Evolutionary conservation across 805 yeast species (phyloP), one percentile per base, ranked within the genome.

Genomic region (Candida ortonii): DNA sequence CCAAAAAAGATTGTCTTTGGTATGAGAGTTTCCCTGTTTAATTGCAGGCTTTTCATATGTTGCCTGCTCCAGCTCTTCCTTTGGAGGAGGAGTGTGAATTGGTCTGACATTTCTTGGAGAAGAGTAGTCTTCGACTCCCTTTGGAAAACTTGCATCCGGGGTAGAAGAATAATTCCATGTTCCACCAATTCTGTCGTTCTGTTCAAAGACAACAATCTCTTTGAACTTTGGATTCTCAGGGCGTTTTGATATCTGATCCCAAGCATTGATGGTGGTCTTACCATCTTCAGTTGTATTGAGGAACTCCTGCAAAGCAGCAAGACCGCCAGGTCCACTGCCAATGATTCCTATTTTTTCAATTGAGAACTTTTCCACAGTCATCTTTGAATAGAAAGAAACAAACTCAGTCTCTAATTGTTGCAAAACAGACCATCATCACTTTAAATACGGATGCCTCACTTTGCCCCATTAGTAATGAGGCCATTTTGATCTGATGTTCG

Each of bases 181-280:
- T 4, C 70, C 71, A 7, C 70, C 71, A 16, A 62, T 50, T 14
- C 46, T 43, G 6, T 42, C 43, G 23, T 61, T 57, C 38, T 62
- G 65, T 46, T 65, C 70, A 46, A 63, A 65, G 3, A 55, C 64
- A 6, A 59, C 65, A 10, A 64, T 43, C 26, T 54, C 45, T 10
- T 46, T 36, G 35, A 65, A 65, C 10, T 52, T 49, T 1, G 57
- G 54, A 21, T 57, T 36, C 9, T 34, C 34, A 5, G 41, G 41
- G 13, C 25, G 20, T 11, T 34, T 30, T 8, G 20, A 28, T 13
- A 22, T 16, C 4, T 22, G 25, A 3, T 20, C 34, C 11, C 28
- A 25, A 4, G 17, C 10, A 15, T 23, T 29, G 10, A 47, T 44
- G 2, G 59, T 51, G 3, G 62, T 52, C 2, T n/a, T 14, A 7